Conservation (phyloP, 2,329 filamentous ascomycete genomes). For the Pyrenophora teres region DNA sequence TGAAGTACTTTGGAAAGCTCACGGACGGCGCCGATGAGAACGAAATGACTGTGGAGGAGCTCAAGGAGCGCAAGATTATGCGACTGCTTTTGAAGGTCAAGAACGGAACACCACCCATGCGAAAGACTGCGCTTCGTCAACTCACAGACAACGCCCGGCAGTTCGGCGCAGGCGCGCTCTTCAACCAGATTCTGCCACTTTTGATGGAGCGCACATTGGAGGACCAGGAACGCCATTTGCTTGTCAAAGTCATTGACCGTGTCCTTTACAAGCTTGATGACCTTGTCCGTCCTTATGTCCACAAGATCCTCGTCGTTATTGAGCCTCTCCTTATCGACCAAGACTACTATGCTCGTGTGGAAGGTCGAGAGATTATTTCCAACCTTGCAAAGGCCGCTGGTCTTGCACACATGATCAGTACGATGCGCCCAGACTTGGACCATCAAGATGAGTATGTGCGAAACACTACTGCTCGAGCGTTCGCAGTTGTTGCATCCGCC, state of each 20-base stretch:
- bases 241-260: slow-evolving; percentile 98
- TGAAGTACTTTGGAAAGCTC: slow-evolving; percentile 97
- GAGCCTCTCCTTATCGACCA: slow-evolving; percentile 99
- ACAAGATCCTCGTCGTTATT: slow-evolving; percentile 98
- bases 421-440: slow-evolving; percentile 98
- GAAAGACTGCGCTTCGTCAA: slow-evolving; percentile 95
- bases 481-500: slow-evolving; percentile 94
- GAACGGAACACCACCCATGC: slow-evolving; percentile 97
- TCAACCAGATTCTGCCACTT: slow-evolving; percentile 95
- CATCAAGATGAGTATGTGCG: slow-evolving; percentile 98
- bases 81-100: slow-evolving; percentile 95
- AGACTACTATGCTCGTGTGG: slow-evolving; percentile 97
- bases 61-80: slow-evolving; percentile 99
- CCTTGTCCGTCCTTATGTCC: slow-evolving; percentile 91
- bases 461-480: slow-evolving; percentile 95
- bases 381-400: slow-evolving; percentile 97
- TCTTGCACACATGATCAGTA: slow-evolving; percentile 98
- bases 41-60: slow-evolving; percentile 85
- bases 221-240: slow-evolving; percentile 94
- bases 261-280: slow-evolving; percentile 99
- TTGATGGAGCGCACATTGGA: slow-evolving; percentile 98
- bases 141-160: slow-evolving; percentile 96
- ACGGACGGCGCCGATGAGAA: slow-evolving; percentile 94
- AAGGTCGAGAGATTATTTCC: slow-evolving; percentile 97
- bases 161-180: slow-evolving; percentile 91